A percentile compares a stretch with the other conserved stretches of the same genome.
Evolutionary conservation across 2,329 filamentous ascomycete genomes (phyloP).

Genomic region (Aspergillus chevalieri): DNA sequence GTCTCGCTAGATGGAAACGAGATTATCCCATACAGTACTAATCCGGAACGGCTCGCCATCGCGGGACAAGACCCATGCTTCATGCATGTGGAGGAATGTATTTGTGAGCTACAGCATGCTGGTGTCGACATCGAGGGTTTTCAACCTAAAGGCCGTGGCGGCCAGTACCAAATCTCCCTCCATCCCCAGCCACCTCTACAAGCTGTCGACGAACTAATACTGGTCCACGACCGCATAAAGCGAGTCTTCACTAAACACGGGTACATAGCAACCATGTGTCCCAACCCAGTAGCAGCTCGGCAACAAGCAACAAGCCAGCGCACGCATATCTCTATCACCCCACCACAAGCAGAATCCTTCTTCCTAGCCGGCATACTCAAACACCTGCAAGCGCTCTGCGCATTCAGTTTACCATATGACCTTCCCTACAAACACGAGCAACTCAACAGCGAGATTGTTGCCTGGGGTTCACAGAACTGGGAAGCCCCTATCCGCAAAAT

Average conservation of each 20-base stretch:
- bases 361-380: conserved; percentile 11
- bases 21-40: neutral
- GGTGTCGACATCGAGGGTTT: conserved; percentile 9
- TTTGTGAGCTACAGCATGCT: neutral
- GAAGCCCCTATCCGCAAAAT: conserved; percentile 14
- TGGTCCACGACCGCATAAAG: conserved; percentile 11
- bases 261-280: conserved; percentile 12
- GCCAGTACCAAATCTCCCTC: conserved; percentile 14
- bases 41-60: neutral
- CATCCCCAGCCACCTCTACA: conserved; percentile 11
- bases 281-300: conserved; percentile 6
- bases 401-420: conserved; percentile 9
- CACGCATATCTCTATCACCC: conserved; percentile 12
- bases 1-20: neutral
- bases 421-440: conserved; percentile 8
- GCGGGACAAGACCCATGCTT: conserved; percentile 4
- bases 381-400: conserved; percentile 6
- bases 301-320: conserved; percentile 9
- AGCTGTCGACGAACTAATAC: conserved; percentile 13
- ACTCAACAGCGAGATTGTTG: conserved; percentile 5
- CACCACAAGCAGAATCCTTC: conserved; percentile 1
- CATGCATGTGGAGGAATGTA: conserved; percentile 3
- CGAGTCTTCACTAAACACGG: conserved; percentile 9
- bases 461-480: conserved; percentile 15
- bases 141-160: conserved; percentile 9